Percentiles rank a stretch among this genome's conserved stretches.
phyloP scores from a whole-genome alignment of 2,329 filamentous ascomycete genomes.

The Davidsoniella neocaledoniae region DNA sequence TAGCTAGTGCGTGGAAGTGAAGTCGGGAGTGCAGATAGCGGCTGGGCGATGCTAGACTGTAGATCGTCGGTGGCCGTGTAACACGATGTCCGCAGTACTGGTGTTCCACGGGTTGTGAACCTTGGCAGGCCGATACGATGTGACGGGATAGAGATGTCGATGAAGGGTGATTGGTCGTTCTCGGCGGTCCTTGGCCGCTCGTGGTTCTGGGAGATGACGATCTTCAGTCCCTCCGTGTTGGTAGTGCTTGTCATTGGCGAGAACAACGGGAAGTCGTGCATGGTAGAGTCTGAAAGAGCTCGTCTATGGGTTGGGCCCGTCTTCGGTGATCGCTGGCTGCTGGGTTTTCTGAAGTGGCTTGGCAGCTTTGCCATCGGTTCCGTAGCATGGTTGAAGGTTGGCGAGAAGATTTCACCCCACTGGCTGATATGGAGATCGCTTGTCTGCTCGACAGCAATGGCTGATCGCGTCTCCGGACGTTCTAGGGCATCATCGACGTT shows the following conservation, averaged over 20 bases:
- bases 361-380: background rate
- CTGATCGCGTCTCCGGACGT: background rate
- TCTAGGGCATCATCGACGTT: constrained; percentile 13
- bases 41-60: constrained; percentile 6
- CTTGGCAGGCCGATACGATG: constrained; percentile 69
- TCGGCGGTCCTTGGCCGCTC: constrained; percentile 28
- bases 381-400: background rate
- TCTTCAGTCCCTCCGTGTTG: constrained; percentile 50
- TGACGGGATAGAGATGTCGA: constrained; percentile 60
- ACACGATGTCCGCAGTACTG: constrained; percentile 64
- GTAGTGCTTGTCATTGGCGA: constrained; percentile 20
- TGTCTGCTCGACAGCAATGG: background rate
- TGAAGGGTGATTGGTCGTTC: constrained; percentile 36
- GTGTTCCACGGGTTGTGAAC: constrained; percentile 61
- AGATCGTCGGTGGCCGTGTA: constrained; percentile 58
- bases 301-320: constrained; percentile 25
- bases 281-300: constrained; percentile 61
- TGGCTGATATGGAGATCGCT: constrained; percentile 20
- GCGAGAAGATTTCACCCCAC: constrained; percentile 3
- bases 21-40: constrained; percentile 1
- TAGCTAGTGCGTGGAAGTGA: constrained; percentile 8
- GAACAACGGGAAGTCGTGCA: constrained; percentile 34
- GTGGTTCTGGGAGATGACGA: constrained; percentile 52
- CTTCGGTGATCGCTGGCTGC: constrained; percentile 19
- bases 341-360: constrained; percentile 4